Base-by-base conservation (phyloP, 148 eudicot species). In the Vaccinium corymbosum region DNA sequence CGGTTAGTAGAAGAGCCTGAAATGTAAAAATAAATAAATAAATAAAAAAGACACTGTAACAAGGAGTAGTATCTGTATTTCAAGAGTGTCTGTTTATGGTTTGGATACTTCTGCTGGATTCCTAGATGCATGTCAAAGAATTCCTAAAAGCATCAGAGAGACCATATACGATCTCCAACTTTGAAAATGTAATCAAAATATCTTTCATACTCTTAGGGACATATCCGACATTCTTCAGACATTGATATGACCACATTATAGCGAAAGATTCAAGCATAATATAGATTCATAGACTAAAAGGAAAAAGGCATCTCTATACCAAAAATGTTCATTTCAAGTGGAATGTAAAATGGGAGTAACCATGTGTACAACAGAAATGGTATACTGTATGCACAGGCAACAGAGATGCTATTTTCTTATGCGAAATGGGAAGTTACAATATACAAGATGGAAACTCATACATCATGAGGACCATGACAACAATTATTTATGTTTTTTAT, bases 221-320 rank as follows among this genome's bases (percentile, higher is more conserved):
- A 49, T 10, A 4, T 9, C 53, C 79, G 9, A 49, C 29, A 73
- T 73, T 27, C 79, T 55, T 48, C 6, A 10, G 55, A 20, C 55
- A 46, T n/a, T 48, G 25, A 20, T n/a, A 76, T 70, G 25, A 48
- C 50, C 15, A 27, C 52, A 20, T 76, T 76, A 29, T 48, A 46
- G 14, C 3, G 66, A 8, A 76, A n/a, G n/a, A 76, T 20, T 20
- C n/a, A 49, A 76, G 56, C 15, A 76, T 9, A 20, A n/a, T 10
- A 22, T n/a, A 76, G 46, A 42, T 3, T 42, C 46, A 35, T 35
- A 35, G 22, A 17, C 20, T 2, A 48, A 48, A 75, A 46, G 19
- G 79, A 48, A 46, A 7, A 73, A 38, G 77, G 77, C 78, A 48
- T 75, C 53, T 75, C n/a, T 75, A 75, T 75, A 75, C 7, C 55